These are phyloP conservation scores for Sodiomyces alkalinus DNA, from an alignment of 2,329 filamentous ascomycete genomes.

Conservation along the genomic window DNA sequence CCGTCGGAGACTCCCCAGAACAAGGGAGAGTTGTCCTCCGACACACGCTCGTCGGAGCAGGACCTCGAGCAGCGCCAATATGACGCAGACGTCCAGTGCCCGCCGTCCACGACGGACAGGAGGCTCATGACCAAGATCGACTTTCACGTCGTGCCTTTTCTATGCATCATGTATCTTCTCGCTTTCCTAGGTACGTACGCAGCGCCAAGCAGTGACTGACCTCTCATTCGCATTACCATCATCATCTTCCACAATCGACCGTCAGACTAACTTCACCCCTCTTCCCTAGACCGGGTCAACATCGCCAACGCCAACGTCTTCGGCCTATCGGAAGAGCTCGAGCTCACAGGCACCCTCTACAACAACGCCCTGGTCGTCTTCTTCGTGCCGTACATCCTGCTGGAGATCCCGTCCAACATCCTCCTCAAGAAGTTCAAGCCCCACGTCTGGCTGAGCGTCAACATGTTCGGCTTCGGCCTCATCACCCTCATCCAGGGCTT, in stretches of 20 bases:
- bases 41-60: background rate
- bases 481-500: slow-evolving; percentile 63
- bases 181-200: slow-evolving; percentile 41
- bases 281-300: slow-evolving; percentile 51
- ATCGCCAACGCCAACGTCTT: slow-evolving; percentile 65
- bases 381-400: slow-evolving; percentile 63
- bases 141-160: slow-evolving; percentile 52
- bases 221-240: background rate
- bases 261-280: background rate
- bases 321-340: slow-evolving; percentile 45
- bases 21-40: too few relatives aligned
- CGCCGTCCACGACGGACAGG: slow-evolving; percentile 43
- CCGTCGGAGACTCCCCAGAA: too few relatives aligned
- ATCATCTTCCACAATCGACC: background rate
- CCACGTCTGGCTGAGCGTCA: slow-evolving; percentile 58
- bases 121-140: slow-evolving; percentile 57
- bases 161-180: slow-evolving; percentile 57
- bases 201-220: background rate
- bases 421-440: slow-evolving; percentile 28
- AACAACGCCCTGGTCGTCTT: slow-evolving; percentile 69
- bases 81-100: slow-evolving; percentile 18
- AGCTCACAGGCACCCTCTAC: slow-evolving; percentile 44
- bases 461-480: slow-evolving; percentile 75
- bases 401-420: slow-evolving; percentile 44
- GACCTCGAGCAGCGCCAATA: background rate